Conservation (phyloP, 176 grass and related monocot genomes). For the Oryza meyeriana region DNA sequence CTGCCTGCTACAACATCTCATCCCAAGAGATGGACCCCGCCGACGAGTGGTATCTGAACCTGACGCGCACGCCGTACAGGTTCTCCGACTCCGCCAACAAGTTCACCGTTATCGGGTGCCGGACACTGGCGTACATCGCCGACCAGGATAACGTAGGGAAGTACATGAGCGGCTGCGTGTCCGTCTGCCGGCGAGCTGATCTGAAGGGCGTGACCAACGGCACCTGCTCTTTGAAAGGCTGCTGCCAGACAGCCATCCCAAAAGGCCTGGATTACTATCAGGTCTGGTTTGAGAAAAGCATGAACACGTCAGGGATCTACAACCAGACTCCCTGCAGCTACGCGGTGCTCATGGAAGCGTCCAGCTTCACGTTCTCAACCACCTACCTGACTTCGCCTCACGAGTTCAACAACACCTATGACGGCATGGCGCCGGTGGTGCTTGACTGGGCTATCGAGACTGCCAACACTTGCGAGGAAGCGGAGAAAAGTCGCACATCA, state of each 20-base stretch:
- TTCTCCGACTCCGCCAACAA: too few relatives aligned
- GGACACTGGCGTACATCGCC: neutral
- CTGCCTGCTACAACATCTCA: too few relatives aligned
- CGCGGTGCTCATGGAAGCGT: neutral
- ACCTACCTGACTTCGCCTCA: neutral
- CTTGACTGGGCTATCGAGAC: neutral
- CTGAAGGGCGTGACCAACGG: neutral
- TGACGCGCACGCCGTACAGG: too few relatives aligned
- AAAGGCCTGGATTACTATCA: neutral
- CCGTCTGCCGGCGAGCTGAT: neutral
- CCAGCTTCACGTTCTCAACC: neutral
- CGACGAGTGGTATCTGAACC: too few relatives aligned
- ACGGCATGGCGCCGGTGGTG: neutral
- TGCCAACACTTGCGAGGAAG: neutral
- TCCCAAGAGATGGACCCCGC: too few relatives aligned
- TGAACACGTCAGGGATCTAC: neutral
- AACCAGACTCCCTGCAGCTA: neutral
- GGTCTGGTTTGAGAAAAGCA: neutral
- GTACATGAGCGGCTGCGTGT: neutral
- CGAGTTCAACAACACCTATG: neutral
- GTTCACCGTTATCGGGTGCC: too few relatives aligned
- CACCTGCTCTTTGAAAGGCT: neutral
- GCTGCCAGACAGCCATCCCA: neutral
- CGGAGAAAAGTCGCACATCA: neutral
- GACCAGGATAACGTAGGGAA: neutral